These are phyloP conservation scores for Calonectria pteridis DNA, from an alignment of 2,329 filamentous ascomycete species.

Conservation along the genomic window DNA sequence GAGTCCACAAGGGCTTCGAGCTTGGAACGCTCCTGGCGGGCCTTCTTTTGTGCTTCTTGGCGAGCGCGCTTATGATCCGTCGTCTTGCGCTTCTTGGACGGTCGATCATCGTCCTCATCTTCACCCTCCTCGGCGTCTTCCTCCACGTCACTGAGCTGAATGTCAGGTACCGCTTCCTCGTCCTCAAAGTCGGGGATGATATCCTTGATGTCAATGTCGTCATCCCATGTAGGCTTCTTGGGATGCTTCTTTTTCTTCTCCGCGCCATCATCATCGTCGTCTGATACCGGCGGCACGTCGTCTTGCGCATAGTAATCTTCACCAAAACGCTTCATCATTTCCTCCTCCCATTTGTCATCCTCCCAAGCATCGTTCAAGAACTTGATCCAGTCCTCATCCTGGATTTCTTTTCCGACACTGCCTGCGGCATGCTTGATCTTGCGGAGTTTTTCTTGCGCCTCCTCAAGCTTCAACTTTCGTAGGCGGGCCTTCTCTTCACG, in stretches of 20 bases:
- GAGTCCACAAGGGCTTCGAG: constrained; percentile 90
- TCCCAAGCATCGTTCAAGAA: constrained; percentile 92
- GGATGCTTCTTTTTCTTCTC: constrained; percentile 58
- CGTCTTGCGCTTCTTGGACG: constrained; percentile 71
- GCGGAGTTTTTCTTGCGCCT: constrained; percentile 86
- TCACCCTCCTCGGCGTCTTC: constrained; percentile 53
- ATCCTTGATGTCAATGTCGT: constrained; percentile 97
- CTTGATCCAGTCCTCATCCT: constrained; percentile 85
- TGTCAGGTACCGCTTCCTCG: constrained; percentile 63
- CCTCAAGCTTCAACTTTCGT: constrained; percentile 89
- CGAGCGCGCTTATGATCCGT: constrained; percentile 72
- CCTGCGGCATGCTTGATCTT: constrained; percentile 93
- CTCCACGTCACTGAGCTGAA: constrained; percentile 65
- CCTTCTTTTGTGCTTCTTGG: constrained; percentile 73
- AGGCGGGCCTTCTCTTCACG: constrained; percentile 86
- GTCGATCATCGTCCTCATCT: constrained; percentile 57
- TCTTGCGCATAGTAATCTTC: constrained; percentile 90
- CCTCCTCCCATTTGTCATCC: constrained; percentile 87
- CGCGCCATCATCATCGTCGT: constrained; percentile 74
- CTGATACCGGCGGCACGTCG: constrained; percentile 74
- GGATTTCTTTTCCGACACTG: constrained; percentile 72
- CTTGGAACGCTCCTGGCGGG: constrained; percentile 84
- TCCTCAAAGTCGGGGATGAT: constrained; percentile 89
- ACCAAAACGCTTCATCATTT: constrained; percentile 90
- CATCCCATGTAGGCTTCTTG: constrained; percentile 84